Conservation (phyloP, 257 asterid genomes). For the Gentiana straminea region DNA sequence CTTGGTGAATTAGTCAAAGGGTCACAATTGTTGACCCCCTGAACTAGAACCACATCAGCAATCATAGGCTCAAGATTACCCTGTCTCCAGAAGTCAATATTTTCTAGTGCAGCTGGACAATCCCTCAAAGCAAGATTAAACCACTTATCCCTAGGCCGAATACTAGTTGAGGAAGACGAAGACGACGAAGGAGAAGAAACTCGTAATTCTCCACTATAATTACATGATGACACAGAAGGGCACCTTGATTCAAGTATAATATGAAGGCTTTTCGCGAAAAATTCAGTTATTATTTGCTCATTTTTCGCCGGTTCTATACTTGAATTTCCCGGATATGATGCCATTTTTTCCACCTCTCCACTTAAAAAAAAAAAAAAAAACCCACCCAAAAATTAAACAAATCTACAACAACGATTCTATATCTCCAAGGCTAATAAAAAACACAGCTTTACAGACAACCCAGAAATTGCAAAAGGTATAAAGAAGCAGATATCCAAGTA, state of each 20-base stretch:
- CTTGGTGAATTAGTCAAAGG: slow-evolving; percentile 43
- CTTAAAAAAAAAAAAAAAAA: neutral
- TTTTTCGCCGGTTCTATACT: slow-evolving; percentile 67
- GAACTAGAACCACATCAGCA: slow-evolving; percentile 61
- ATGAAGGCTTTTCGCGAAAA: slow-evolving; percentile 81
- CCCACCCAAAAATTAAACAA: neutral
- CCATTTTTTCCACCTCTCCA: slow-evolving; percentile 25
- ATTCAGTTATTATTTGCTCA: slow-evolving; percentile 87
- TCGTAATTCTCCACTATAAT: slow-evolving; percentile 68
- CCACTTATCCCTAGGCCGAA: slow-evolving; percentile 85
- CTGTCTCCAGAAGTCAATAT: slow-evolving; percentile 83
- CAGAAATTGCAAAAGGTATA: no score
- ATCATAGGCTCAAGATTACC: slow-evolving; percentile 75
- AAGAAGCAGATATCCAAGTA: no score
- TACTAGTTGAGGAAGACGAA: slow-evolving; percentile 49
- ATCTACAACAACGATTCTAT: neutral
- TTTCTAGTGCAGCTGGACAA: slow-evolving; percentile 81
- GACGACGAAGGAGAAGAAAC: slow-evolving; percentile 66
- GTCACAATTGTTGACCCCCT: slow-evolving; percentile 46
- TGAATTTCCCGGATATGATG: slow-evolving; percentile 43
- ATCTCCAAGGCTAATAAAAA: neutral
- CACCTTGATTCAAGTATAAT: slow-evolving; percentile 83
- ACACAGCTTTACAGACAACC: no score
- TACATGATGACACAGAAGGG: slow-evolving; percentile 74
- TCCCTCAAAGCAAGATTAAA: slow-evolving; percentile 72